Evolutionary conservation across 1,284 basidiomycete species (phyloP).

Genomic region (Leccinum holopus): DNA sequence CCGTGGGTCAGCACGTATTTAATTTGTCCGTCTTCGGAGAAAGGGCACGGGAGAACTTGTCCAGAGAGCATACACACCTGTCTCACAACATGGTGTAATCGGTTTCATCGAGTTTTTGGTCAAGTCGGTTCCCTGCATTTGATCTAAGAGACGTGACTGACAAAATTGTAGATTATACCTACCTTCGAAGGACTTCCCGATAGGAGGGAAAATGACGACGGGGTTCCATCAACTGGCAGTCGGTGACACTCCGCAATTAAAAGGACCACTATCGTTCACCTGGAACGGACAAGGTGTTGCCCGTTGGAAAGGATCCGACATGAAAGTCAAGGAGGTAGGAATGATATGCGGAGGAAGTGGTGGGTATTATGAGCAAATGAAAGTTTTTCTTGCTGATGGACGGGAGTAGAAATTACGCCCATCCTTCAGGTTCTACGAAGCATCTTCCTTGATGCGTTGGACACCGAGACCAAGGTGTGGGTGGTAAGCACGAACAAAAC

Average conservation of each 20-base stretch:
- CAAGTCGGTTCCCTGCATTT: constrained; percentile 39
- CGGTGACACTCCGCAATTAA: constrained; percentile 57
- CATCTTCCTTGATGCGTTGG: constrained; percentile 44
- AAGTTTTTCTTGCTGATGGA: neutral
- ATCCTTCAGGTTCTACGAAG: constrained; percentile 55
- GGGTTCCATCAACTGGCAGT: constrained; percentile 50
- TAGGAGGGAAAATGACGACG: constrained; percentile 59
- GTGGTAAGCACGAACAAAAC: constrained; percentile 54
- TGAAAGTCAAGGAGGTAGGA: constrained; percentile 46
- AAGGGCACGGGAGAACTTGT: constrained; percentile 48
- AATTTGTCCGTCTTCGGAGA: constrained; percentile 47
- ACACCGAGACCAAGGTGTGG: constrained; percentile 46
- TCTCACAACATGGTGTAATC: constrained; percentile 44
- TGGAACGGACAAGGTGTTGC: constrained; percentile 46
- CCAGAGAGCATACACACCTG: constrained; percentile 65
- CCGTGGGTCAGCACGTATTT: constrained; percentile 64
- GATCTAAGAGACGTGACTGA: constrained; percentile 1
- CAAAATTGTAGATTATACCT: constrained; percentile 42
- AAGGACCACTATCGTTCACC: constrained; percentile 61
- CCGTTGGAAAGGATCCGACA: constrained; percentile 39
- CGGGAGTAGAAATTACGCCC: constrained; percentile 53
- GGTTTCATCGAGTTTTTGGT: constrained; percentile 58
- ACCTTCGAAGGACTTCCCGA: constrained; percentile 39
- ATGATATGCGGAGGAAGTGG: constrained; percentile 63
- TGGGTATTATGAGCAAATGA: constrained; percentile 16